These are phyloP conservation scores for Lentinula novae-zelandiae DNA, from an alignment of 1,284 basidiomycete species.

Conservation along the genomic window DNA sequence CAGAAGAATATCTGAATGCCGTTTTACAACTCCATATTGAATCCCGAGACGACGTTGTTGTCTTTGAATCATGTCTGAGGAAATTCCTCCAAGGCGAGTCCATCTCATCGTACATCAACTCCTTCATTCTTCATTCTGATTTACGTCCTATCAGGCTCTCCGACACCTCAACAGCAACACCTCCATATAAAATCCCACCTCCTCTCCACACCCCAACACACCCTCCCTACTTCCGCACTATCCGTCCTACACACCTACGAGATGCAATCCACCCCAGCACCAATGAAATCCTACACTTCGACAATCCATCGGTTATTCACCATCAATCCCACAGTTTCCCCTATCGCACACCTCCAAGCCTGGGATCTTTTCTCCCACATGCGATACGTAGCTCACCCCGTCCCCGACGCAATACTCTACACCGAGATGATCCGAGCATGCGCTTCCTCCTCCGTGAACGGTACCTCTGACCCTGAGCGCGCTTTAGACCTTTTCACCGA, in stretches of 20 bases:
- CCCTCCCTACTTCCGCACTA: conserved; percentile 55
- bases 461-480: conserved; percentile 76
- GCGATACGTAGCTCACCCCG: conserved; percentile 90
- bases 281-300: conserved; percentile 63
- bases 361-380: conserved; percentile 96
- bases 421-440: conserved; percentile 89
- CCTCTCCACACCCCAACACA: conserved; percentile 32
- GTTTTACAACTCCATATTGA: conserved; percentile 49
- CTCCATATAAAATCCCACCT: conserved; percentile 65
- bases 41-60: conserved; percentile 41
- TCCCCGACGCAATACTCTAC: conserved; percentile 75
- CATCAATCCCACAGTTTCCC: conserved; percentile 29
- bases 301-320: conserved; percentile 60
- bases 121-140: background rate
- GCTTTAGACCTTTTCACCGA: conserved; percentile 93
- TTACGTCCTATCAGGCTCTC: conserved; percentile 5
- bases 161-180: conserved; percentile 56
- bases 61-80: conserved; percentile 43
- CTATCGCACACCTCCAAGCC: conserved; percentile 62
- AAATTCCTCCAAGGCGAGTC: conserved; percentile 39
- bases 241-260: conserved; percentile 66
- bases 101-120: background rate
- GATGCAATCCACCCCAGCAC: conserved; percentile 48
- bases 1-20: conserved; percentile 38
- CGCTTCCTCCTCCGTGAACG: conserved; percentile 42